Evolutionary conservation across 192 early-diverging fungal genomes (phyloP).

Genomic region (Backusella luteola): DNA sequence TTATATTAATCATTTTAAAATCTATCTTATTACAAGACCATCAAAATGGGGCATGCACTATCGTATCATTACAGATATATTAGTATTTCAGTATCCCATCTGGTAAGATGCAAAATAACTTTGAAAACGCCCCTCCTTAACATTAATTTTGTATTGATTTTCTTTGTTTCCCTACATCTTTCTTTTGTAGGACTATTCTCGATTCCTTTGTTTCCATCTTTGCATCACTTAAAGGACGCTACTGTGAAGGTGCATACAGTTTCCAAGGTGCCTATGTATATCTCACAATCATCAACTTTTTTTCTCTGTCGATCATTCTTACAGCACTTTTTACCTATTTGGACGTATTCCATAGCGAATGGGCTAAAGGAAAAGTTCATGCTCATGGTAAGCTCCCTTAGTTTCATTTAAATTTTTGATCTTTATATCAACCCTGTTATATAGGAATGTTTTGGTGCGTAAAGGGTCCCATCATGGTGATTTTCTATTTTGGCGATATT

Average conservation of each 20-base stretch:
- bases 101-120: constrained; percentile 26
- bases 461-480: constrained; percentile 33
- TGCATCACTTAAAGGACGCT: constrained; percentile 31
- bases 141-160: not conserved
- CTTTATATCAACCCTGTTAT: not conserved
- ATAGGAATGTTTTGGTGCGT: constrained; percentile 32
- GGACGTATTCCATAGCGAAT: constrained; percentile 32
- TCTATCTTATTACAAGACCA: constrained; percentile 5
- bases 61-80: constrained; percentile 35
- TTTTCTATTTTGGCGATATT: constrained; percentile 32
- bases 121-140: not conserved
- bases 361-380: constrained; percentile 7
- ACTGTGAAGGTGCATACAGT: constrained; percentile 27
- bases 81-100: constrained; percentile 37
- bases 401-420: not conserved
- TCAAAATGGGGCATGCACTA: constrained; percentile 41
- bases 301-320: constrained; percentile 32
- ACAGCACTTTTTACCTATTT: constrained; percentile 36
- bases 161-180: not conserved
- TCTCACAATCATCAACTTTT: constrained; percentile 36
- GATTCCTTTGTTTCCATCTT: constrained; percentile 38
- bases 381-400: constrained; percentile 32
- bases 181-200: constrained; percentile 14
- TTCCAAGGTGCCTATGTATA: constrained; percentile 40
- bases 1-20: not conserved